phyloP scores from a whole-genome alignment of 768 basidiomycete species.

The Suillus ampliporus region DNA sequence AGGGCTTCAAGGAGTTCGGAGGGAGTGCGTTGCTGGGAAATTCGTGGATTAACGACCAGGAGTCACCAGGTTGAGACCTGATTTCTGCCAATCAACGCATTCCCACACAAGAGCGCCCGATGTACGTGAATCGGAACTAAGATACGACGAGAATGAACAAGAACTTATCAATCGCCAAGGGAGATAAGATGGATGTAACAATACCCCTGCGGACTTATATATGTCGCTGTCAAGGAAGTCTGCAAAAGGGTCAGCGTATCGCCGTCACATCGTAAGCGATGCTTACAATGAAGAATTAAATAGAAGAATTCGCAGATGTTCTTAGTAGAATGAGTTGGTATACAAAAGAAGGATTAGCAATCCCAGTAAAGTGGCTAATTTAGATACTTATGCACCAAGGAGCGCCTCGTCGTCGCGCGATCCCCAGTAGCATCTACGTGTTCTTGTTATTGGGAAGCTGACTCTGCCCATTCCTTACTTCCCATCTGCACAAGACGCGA shows the following conservation, averaged over 20 bases:
- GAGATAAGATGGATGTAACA: not conserved
- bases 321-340: conserved; percentile 1
- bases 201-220: not conserved
- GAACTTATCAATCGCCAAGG: not conserved
- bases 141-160: not conserved
- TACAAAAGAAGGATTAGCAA: not conserved
- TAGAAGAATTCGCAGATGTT: not conserved
- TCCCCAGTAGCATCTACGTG: not conserved
- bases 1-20: not conserved
- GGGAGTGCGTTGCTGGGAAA: not conserved
- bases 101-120: not conserved
- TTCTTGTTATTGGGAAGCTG: conserved; percentile 21
- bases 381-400: not conserved
- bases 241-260: not conserved
- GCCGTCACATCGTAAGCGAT: not conserved
- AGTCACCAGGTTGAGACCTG: not conserved
- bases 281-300: not conserved
- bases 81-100: not conserved
- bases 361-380: not conserved
- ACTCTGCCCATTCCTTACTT: conserved; percentile 82
- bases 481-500: conserved; percentile 90
- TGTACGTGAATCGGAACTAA: not conserved
- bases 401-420: not conserved
- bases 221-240: not conserved
- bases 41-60: conserved; percentile 1